Evolutionary conservation across 2,329 filamentous ascomycete genomes (phyloP).

Genomic region (Aquanectria penicillioides): DNA sequence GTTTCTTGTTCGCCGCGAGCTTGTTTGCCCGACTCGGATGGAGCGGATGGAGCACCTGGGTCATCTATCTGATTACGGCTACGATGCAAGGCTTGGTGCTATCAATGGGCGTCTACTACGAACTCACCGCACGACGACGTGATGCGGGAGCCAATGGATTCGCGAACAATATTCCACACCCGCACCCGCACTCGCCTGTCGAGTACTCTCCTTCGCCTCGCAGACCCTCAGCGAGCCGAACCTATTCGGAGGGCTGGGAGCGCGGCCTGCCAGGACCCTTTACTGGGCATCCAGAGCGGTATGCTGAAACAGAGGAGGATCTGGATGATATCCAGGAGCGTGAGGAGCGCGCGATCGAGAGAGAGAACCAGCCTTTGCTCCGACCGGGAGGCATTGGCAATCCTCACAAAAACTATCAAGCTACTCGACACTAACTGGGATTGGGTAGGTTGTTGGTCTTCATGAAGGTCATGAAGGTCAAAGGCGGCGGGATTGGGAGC

Average conservation of each 20-base stretch:
- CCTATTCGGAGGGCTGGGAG: slow-evolving; percentile 62
- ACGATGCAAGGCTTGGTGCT: slow-evolving; percentile 84
- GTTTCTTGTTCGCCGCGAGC: slow-evolving; percentile 88
- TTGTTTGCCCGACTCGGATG: slow-evolving; percentile 81
- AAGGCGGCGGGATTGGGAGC: neutral
- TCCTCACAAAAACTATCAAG: slow-evolving; percentile 52
- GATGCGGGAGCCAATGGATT: slow-evolving; percentile 35
- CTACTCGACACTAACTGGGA: slow-evolving; percentile 41
- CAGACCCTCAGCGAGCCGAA: slow-evolving; percentile 53
- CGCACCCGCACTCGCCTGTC: slow-evolving; percentile 44
- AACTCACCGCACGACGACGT: slow-evolving; percentile 59
- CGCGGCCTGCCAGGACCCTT: slow-evolving; percentile 61
- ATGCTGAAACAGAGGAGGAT: slow-evolving; percentile 62
- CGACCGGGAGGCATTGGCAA: slow-evolving; percentile 61
- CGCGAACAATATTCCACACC: slow-evolving; percentile 40
- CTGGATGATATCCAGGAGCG: slow-evolving; percentile 60
- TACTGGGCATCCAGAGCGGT: slow-evolving; percentile 62
- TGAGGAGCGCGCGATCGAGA: slow-evolving; percentile 60
- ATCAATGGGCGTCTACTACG: slow-evolving; percentile 81
- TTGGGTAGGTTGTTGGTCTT: too few relatives aligned
- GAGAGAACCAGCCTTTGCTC: slow-evolving; percentile 62
- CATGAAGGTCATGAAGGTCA: slow-evolving; percentile 12
- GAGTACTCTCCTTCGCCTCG: slow-evolving; percentile 41
- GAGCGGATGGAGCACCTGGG: slow-evolving; percentile 95
- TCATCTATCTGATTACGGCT: slow-evolving; percentile 88